Percentiles rank a stretch among this genome's conserved stretches.
phyloP scores from a whole-genome alignment of 2,329 filamentous ascomycete species.

The Pseudocercospora crystallina region DNA sequence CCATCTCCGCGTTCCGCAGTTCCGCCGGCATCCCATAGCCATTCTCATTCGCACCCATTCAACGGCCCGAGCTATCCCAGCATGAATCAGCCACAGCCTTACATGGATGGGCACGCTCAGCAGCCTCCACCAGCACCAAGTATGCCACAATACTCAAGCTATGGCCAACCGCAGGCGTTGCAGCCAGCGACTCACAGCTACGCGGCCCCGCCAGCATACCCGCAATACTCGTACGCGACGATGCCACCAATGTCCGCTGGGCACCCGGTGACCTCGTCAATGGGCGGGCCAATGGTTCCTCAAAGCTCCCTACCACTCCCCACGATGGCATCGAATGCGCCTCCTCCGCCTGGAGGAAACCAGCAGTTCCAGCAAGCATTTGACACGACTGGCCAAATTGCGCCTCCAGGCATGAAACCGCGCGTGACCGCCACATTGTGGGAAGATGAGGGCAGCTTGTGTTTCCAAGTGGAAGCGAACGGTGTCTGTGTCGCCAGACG shows the following conservation, averaged over 20 bases:
- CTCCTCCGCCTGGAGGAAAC: slow-evolving; percentile 19
- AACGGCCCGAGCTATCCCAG: slow-evolving; percentile 40
- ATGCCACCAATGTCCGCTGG: slow-evolving; percentile 74
- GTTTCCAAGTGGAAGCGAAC: slow-evolving; percentile 95
- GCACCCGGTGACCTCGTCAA: slow-evolving; percentile 67
- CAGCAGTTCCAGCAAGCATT: slow-evolving; percentile 48
- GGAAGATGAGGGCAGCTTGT: slow-evolving; percentile 97
- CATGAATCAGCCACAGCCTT: slow-evolving; percentile 81
- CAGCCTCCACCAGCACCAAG: slow-evolving; percentile 73
- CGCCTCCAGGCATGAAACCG: slow-evolving; percentile 92
- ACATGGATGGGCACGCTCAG: slow-evolving; percentile 69
- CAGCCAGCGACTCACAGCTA: slow-evolving; percentile 36
- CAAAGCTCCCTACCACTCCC: slow-evolving; percentile 67
- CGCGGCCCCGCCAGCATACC: slow-evolving; percentile 68
- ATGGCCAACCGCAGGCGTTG: slow-evolving; percentile 60
- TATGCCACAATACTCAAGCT: slow-evolving; percentile 75
- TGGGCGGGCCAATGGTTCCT: slow-evolving; percentile 65
- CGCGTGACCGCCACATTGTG: slow-evolving; percentile 93
- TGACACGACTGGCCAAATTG: slow-evolving; percentile 88
- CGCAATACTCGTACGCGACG: slow-evolving; percentile 71
- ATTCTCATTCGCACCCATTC: slow-evolving; percentile 18
- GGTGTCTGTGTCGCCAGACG: slow-evolving; percentile 92
- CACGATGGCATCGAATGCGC: slow-evolving; percentile 34
- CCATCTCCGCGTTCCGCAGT: slow-evolving; percentile 68
- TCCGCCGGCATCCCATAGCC: slow-evolving; percentile 22